Percentiles rank a stretch among this genome's conserved stretches.
Conservation (phyloP, 2,329 filamentous ascomycete genomes). For the Colletotrichum lentis region DNA sequence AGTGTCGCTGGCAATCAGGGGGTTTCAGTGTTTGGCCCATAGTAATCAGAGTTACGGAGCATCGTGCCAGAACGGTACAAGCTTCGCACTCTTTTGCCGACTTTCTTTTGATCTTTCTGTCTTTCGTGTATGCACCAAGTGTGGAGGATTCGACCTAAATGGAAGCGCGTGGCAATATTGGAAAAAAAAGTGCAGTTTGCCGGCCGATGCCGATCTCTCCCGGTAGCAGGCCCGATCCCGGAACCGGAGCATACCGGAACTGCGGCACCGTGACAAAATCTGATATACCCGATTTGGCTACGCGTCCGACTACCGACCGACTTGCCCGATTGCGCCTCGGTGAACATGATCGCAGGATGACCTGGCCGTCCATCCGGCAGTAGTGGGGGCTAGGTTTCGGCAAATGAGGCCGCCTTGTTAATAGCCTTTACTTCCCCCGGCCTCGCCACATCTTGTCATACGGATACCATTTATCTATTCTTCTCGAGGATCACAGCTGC, state of each 20-base stretch:
- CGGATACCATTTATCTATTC: background rate
- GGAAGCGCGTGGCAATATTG: background rate
- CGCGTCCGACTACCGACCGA: slow-evolving; percentile 11
- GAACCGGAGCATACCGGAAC: slow-evolving; percentile 11
- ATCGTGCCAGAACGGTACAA: background rate
- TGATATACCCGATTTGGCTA: background rate
- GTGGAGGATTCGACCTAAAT: background rate
- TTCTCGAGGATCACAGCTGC: background rate
- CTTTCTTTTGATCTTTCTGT: background rate
- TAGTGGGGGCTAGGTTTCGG: background rate
- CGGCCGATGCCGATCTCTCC: background rate
- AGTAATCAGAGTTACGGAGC: background rate
- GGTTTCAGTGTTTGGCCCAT: background rate
- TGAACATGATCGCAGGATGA: background rate
- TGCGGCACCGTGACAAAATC: background rate
- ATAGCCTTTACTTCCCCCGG: background rate
- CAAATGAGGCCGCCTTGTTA: background rate
- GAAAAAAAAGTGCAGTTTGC: background rate
- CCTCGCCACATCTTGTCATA: background rate
- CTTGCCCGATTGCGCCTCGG: background rate
- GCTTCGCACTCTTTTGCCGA: background rate
- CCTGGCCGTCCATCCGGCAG: background rate
- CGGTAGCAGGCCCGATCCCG: slow-evolving; percentile 3
- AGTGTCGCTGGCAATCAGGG: background rate
- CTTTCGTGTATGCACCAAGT: background rate